Evolutionary conservation across 441 rosid genomes (phyloP).

Genomic region (Croton setiger): DNA sequence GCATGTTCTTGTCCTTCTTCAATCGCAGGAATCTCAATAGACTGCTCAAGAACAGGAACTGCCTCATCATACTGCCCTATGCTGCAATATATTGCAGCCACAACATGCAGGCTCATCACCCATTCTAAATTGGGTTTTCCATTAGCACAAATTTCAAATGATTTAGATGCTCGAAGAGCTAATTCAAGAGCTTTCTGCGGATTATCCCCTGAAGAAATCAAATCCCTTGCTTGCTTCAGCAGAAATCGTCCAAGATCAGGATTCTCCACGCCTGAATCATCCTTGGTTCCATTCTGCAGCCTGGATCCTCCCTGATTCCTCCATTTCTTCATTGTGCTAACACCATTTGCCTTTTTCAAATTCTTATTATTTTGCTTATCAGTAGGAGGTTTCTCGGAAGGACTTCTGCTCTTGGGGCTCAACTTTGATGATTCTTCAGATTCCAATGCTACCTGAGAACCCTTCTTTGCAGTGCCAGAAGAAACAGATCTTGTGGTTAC

Average conservation of each 20-base stretch:
- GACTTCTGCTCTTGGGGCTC: slow-evolving; percentile 39
- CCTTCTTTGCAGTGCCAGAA: slow-evolving; percentile 37
- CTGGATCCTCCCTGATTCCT: slow-evolving; percentile 30
- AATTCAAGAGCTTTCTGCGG: slow-evolving; percentile 67
- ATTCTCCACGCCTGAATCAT: slow-evolving; percentile 35
- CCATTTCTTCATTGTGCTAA: slow-evolving; percentile 28
- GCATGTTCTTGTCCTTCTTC: slow-evolving; percentile 80
- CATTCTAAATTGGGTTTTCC: slow-evolving; percentile 52
- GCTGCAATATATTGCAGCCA: slow-evolving; percentile 70
- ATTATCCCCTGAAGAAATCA: slow-evolving; percentile 68
- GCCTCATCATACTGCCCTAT: slow-evolving; percentile 64
- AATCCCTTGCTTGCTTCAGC: slow-evolving; percentile 68
- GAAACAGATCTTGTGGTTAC: slow-evolving; percentile 42
- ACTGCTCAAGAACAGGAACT: slow-evolving; percentile 74
- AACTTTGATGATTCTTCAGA: slow-evolving; percentile 36
- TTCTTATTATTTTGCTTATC: slow-evolving; percentile 44
- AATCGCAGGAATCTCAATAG: slow-evolving; percentile 71
- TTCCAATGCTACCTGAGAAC: slow-evolving; percentile 19
- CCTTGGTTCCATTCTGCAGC: slow-evolving; percentile 32
- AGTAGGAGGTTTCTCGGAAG: slow-evolving; percentile 28
- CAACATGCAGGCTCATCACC: slow-evolving; percentile 75
- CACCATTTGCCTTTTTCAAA: slow-evolving; percentile 36
- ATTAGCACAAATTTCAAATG: slow-evolving; percentile 51
- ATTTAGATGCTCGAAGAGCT: slow-evolving; percentile 54
- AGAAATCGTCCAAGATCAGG: slow-evolving; percentile 60